Percentiles rank a stretch among this genome's conserved stretches.
These are phyloP conservation scores for Nakazawaea ambrosiae DNA, from an alignment of 805 yeast genomes.

Conservation along the genomic window DNA sequence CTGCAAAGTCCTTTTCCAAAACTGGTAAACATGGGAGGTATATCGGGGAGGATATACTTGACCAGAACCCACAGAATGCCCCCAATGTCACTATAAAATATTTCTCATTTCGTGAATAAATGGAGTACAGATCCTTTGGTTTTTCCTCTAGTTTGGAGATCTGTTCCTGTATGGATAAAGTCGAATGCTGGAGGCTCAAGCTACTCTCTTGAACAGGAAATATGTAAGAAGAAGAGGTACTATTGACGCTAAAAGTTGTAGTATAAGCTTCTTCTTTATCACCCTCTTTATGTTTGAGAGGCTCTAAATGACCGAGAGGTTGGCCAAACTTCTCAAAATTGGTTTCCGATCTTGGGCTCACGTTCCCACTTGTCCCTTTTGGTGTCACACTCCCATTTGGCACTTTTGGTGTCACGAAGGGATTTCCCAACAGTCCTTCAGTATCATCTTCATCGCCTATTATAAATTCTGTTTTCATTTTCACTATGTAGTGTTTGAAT, in stretches of 20 bases:
- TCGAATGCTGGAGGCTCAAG: constrained; percentile 8
- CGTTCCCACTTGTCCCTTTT: no score
- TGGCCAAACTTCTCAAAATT: neutral
- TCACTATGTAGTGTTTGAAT: neutral
- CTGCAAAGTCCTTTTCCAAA: constrained; percentile 46
- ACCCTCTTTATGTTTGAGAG: constrained; percentile 6
- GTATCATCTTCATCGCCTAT: neutral
- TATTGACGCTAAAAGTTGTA: constrained; percentile 7
- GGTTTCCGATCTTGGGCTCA: no score
- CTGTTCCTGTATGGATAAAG: constrained; percentile 6
- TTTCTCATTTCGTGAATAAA: constrained; percentile 32
- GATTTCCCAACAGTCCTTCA: no score
- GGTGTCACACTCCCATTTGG: no score
- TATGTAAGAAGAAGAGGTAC: constrained; percentile 7
- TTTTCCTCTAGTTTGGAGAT: constrained; percentile 5
- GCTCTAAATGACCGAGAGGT: constrained; percentile 5
- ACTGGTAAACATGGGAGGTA: constrained; percentile 72
- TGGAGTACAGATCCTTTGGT: constrained; percentile 22
- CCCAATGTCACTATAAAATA: constrained; percentile 29
- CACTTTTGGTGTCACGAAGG: no score
- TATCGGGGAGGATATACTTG: constrained; percentile 67
- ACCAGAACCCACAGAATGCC: constrained; percentile 46
- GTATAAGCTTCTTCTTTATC: constrained; percentile 5
- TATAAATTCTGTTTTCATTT: neutral
- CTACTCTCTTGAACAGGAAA: constrained; percentile 8